Evolutionary conservation across 768 basidiomycete species (phyloP), one percentile per base, ranked within the genome.

Genomic region (Phaeotremella skinneri): DNA sequence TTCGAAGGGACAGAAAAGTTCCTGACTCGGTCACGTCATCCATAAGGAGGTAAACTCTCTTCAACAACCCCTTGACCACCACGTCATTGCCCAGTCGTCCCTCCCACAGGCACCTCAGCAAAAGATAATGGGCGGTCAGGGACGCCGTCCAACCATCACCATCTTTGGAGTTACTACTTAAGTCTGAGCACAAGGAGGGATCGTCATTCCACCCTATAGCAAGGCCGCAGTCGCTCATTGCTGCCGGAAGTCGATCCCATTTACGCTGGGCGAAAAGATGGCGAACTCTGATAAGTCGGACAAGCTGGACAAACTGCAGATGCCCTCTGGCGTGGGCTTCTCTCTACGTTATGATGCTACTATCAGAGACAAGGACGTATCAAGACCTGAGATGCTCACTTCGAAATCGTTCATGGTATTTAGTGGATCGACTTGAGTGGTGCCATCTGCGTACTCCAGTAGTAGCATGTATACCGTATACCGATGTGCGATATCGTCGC

Each of bases 71-170:
- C 55, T 58, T 68, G 7, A 57, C 61, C 37, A 29, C 32, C 4
- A 14, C 26, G 47, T 66, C 70, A 23, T 62, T 56, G 4, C 70
- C 70, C 21, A 52, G 52, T 16, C 70, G 62, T 14, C 67, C 67
- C 54, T 67, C 63, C 63, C 61, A 69, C 4, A 72, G 45, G 50
- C 52, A 25, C 21, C 58, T 54, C 26, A 72, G 29, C 7, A 58
- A 37, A 9, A 71, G 37, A 49, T 62, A 66, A 11, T 71, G 69
- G 9, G 58, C 27, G 23, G 27, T 29, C 16, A 63, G 11, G 1
- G 48, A 47, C 2, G 54, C 34, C n/a, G 11, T 11, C 64, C 64
- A 66, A 4, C 41, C 26, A 2, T 61, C 55, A 31, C 21, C 6
- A 23, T 32, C 25, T 6, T 42, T 20, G 9, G 23, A 7, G 20